phyloP scores from a whole-genome alignment of 1,139 yeast genomes.

The Saccharomycopsis crataegensis region DNA sequence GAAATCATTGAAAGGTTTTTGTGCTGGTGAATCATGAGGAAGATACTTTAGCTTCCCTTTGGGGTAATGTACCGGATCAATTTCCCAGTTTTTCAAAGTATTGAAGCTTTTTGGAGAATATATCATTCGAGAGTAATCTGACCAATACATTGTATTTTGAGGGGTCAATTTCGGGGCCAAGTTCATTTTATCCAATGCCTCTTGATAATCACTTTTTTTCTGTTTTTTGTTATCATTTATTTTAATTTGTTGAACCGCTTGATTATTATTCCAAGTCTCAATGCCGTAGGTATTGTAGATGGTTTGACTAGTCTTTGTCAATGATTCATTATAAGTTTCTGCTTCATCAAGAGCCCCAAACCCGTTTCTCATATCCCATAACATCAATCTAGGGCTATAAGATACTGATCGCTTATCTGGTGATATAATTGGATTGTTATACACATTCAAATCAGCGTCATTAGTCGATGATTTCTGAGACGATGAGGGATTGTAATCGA shows the following conservation, averaged over 20 bases:
- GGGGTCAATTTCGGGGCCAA: constrained; percentile 26
- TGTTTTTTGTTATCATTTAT: neutral
- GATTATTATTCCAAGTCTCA: constrained; percentile 21
- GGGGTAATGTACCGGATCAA: constrained; percentile 33
- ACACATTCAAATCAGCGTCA: constrained; percentile 30
- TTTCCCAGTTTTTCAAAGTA: constrained; percentile 50
- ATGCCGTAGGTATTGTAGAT: constrained; percentile 25
- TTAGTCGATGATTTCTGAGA: constrained; percentile 29
- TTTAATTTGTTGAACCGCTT: constrained; percentile 4
- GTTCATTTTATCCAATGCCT: constrained; percentile 46
- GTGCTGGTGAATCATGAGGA: constrained; percentile 24
- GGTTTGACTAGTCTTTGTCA: constrained; percentile 27
- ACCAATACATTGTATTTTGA: constrained; percentile 59
- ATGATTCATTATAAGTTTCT: constrained; percentile 35
- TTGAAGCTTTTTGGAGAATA: constrained; percentile 50
- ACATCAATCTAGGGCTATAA: constrained; percentile 68
- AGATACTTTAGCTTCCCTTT: constrained; percentile 35
- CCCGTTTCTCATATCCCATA: constrained; percentile 72
- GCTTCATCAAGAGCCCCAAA: constrained; percentile 51
- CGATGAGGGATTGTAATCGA: constrained; percentile 37
- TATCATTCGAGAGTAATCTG: constrained; percentile 68
- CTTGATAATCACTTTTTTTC: constrained; percentile 51
- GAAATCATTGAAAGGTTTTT: constrained; percentile 32
- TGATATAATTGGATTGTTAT: constrained; percentile 36
- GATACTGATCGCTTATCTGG: constrained; percentile 40